phyloP scores from a whole-genome alignment of 2,329 filamentous ascomycete genomes.

The Xylaria digitata region DNA sequence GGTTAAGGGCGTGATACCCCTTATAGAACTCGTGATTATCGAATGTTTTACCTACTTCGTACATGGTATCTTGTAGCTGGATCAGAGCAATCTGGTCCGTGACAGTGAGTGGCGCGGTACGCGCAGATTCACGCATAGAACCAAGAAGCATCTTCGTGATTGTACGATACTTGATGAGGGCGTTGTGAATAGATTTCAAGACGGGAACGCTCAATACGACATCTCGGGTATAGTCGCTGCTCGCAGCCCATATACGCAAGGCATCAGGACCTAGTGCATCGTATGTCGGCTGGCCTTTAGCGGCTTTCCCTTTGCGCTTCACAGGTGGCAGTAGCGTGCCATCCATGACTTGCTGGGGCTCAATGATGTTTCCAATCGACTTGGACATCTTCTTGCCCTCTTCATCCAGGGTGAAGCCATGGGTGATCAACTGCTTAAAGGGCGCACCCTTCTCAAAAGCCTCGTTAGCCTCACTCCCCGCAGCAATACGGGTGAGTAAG shows the following conservation, averaged over 20 bases:
- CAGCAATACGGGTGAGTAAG: slow-evolving; percentile 84
- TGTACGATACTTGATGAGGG: slow-evolving; percentile 86
- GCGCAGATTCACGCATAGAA: slow-evolving; percentile 69
- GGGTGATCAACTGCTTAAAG: slow-evolving; percentile 90
- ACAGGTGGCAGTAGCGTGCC: slow-evolving; percentile 79
- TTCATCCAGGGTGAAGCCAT: slow-evolving; percentile 92
- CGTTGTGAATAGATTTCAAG: slow-evolving; percentile 79
- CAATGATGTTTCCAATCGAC: slow-evolving; percentile 88
- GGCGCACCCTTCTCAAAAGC: slow-evolving; percentile 64
- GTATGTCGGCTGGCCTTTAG: slow-evolving; percentile 56
- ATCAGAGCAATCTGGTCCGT: slow-evolving; percentile 81
- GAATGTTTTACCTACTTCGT: slow-evolving; percentile 73
- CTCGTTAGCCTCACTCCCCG: slow-evolving; percentile 58
- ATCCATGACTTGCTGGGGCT: slow-evolving; percentile 84
- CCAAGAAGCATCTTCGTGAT: slow-evolving; percentile 93
- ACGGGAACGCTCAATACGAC: slow-evolving; percentile 83
- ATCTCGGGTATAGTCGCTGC: slow-evolving; percentile 90
- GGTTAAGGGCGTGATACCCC: slow-evolving; percentile 77
- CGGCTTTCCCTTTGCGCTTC: slow-evolving; percentile 69
- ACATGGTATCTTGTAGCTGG: slow-evolving; percentile 75
- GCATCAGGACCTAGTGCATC: slow-evolving; percentile 87
- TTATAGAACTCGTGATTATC: slow-evolving; percentile 84
- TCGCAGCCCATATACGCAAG: slow-evolving; percentile 89
- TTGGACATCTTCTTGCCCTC: slow-evolving; percentile 99
- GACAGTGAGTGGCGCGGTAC: slow-evolving; percentile 63